phyloP scores from a whole-genome alignment of 176 grass and related monocot species.

The Otatea glauca region DNA sequence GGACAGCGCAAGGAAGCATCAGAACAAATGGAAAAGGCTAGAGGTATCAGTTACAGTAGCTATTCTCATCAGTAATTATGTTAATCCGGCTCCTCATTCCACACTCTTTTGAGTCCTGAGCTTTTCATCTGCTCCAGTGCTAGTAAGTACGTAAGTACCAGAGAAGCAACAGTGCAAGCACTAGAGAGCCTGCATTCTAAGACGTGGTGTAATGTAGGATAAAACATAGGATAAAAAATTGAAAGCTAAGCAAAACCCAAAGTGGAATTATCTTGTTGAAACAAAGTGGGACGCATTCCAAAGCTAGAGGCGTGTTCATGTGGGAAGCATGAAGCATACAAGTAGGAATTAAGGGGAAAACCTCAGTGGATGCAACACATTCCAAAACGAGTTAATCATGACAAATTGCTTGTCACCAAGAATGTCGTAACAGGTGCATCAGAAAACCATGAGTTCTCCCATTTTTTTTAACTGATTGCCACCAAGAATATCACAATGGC shows the following conservation, averaged over 20 bases:
- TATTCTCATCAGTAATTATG: conserved; percentile 17
- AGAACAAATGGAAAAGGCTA: background rate
- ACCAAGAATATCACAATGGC: background rate
- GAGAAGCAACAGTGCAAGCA: conserved; percentile 15
- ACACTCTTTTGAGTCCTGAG: background rate
- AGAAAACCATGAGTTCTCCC: background rate
- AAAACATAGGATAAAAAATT: background rate
- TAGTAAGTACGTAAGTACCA: background rate
- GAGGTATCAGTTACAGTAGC: background rate
- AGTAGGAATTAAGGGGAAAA: background rate
- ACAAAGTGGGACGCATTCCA: background rate
- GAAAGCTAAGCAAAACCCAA: background rate
- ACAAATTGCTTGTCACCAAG: background rate
- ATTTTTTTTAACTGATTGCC: background rate
- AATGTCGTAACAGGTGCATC: background rate
- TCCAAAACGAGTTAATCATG: background rate
- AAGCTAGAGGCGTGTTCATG: background rate
- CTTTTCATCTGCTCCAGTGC: conserved; percentile 3
- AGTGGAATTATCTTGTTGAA: background rate
- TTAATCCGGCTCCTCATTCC: background rate
- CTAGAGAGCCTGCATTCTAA: conserved; percentile 6
- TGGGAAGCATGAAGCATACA: background rate
- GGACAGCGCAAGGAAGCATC: background rate
- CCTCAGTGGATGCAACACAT: background rate
- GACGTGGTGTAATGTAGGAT: no score